phyloP scores from a whole-genome alignment of 176 grass and related monocot species.

The Juncus inflexus region DNA sequence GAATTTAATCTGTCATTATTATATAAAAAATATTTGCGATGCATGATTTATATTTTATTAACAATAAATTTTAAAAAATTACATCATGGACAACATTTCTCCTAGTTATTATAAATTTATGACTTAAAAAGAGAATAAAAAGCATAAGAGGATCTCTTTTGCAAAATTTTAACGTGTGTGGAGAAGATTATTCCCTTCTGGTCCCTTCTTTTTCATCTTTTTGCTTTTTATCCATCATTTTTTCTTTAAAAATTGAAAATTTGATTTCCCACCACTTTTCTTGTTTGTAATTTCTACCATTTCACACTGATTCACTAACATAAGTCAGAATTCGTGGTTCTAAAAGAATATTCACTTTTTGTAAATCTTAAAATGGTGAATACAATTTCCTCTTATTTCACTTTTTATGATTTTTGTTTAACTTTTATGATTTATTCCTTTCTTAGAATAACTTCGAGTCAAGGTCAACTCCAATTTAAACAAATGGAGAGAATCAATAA shows the following conservation, averaged over 20 bases:
- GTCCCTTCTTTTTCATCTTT: background rate
- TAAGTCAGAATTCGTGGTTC: background rate
- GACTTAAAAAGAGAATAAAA: too few species aligned
- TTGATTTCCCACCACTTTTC: slow-evolving; percentile 13
- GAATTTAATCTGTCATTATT: too few species aligned
- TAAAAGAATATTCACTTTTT: background rate
- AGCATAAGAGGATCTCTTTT: too few species aligned
- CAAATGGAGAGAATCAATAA: too few species aligned
- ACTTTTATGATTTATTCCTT: background rate
- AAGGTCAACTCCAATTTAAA: too few species aligned
- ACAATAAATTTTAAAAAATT: too few species aligned
- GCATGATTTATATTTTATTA: too few species aligned
- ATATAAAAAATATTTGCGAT: too few species aligned
- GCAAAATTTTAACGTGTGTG: too few species aligned
- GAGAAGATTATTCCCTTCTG: slow-evolving; percentile 10
- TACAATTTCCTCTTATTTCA: background rate
- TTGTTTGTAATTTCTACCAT: background rate
- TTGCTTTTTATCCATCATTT: slow-evolving; percentile 19
- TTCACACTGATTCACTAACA: background rate
- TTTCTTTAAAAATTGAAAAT: background rate
- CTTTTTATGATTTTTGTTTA: background rate
- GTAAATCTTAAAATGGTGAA: slow-evolving; percentile 1
- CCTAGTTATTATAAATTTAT: too few species aligned
- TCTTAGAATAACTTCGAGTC: too few species aligned
- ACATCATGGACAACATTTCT: too few species aligned